Base-by-base conservation (phyloP, 2,329 filamentous ascomycete species). In the Diplodia mutila region DNA sequence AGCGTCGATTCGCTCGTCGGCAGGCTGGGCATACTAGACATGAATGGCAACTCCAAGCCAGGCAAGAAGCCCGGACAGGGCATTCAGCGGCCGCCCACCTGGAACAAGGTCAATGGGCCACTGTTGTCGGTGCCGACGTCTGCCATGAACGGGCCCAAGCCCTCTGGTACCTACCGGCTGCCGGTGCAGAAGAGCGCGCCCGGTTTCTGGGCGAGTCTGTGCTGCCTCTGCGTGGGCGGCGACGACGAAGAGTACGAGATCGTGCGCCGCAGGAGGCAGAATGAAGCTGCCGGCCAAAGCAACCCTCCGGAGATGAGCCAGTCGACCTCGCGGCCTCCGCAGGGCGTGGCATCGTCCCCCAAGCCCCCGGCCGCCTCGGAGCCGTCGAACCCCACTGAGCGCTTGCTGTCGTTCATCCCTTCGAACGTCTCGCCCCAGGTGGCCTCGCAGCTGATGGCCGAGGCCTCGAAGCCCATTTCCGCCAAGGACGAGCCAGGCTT, bases 1-100 rank as follows among this genome's bases (percentile, higher is more conserved):
- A 97, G 94, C 73, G 85, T 98, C 67, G 95, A 99, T 77, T 97
- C 93, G 0, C 82, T 98, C 67, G 88, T 93, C 51, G 92, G 93
- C 71, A 85, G 91, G 53, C 82, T 97, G 4, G 92, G 93, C 3
- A 82, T 95, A 23, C 77, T 93, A n/a, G 87, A 92, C 54, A 79
- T 93, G 48, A 82, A 89, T 6, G 76, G 78, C 16, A 49, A 27
- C 37, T 23, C 53, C 7, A 63, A 68, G 52, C 54, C 51, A 7
- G 53, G 53, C 52, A 68, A 53, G 61, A 61, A 37, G 67, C 67
- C 49, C 61, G 51, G 29, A 67, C 71, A 7, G 71, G 63, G 42
- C 78, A 72, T 78, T 27, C 74, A 77, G 61, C 73, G 81, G 21
- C 81, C 81, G n/a, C 72, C 78, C 16, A 81, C 78, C 0, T 83